phyloP scores from a whole-genome alignment of 2,329 filamentous ascomycete genomes.

The Chaetomiaceae sp. region DNA sequence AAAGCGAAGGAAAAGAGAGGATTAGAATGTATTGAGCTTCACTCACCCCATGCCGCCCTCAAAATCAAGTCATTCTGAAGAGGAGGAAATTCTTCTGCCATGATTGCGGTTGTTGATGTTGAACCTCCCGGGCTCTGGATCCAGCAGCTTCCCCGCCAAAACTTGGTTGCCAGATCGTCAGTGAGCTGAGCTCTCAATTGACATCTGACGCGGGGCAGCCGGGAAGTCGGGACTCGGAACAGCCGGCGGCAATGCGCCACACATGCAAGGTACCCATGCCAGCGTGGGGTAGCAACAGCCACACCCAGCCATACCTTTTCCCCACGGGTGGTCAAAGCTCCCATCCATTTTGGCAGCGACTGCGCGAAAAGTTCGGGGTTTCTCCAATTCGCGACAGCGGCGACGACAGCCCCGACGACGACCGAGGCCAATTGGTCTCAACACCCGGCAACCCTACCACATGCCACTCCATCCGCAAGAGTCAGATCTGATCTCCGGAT shows the following conservation, averaged over 20 bases:
- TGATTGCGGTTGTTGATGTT: slow-evolving; percentile 36
- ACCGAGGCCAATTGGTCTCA: slow-evolving; percentile 11
- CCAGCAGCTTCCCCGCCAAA: slow-evolving; percentile 5
- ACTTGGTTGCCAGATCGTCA: neutral
- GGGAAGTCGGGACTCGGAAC: no score
- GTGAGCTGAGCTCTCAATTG: neutral
- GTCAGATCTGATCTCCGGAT: neutral
- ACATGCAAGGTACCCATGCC: slow-evolving; percentile 3
- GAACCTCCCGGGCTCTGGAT: neutral
- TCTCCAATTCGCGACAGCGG: neutral
- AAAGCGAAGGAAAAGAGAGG: neutral
- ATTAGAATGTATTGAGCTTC: neutral
- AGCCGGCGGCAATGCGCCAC: slow-evolving; percentile 7
- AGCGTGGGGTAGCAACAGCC: slow-evolving; percentile 2
- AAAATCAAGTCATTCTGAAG: slow-evolving; percentile 91
- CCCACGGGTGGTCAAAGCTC: neutral
- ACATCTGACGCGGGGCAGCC: slow-evolving; percentile 8
- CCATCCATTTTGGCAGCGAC: neutral
- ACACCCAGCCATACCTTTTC: slow-evolving; percentile 5
- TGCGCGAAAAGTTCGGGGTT: slow-evolving; percentile 1
- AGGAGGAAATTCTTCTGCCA: slow-evolving; percentile 70
- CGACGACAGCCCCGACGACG: slow-evolving; percentile 5
- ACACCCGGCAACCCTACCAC: neutral
- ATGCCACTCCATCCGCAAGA: slow-evolving; percentile 3
- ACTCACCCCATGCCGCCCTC: slow-evolving; percentile 79